Percentiles rank a stretch among this genome's conserved stretches.
Conservation (phyloP, 2,329 filamentous ascomycete genomes). For the Orbilia blumenaviensis region DNA sequence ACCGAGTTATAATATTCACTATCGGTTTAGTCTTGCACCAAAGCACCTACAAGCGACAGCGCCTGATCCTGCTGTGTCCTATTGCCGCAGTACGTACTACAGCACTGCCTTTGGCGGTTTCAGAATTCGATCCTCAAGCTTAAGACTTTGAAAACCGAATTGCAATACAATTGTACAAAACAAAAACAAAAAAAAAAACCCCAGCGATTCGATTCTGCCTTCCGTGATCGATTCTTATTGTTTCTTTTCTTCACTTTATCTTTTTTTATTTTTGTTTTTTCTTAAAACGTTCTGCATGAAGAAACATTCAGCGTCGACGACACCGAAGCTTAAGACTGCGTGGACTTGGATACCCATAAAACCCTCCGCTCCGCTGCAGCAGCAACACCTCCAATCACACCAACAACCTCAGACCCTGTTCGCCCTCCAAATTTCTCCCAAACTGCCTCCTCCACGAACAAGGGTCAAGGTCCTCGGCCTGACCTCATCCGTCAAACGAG, state of each 20-base stretch:
- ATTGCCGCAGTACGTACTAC: too few relatives aligned
- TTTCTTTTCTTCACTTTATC: background rate
- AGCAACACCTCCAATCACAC: constrained; percentile 22
- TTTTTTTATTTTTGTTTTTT: background rate
- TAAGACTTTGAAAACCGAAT: background rate
- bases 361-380: constrained; percentile 23
- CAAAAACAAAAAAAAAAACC: background rate
- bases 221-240: background rate
- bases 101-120: background rate
- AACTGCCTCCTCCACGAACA: constrained; percentile 52
- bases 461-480: constrained; percentile 54
- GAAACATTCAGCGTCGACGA: background rate
- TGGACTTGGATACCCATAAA: constrained; percentile 52
- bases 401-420: constrained; percentile 43
- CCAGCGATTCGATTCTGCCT: background rate
- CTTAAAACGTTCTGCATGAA: constrained; percentile 11
- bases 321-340: background rate
- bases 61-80: background rate
- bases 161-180: background rate
- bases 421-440: constrained; percentile 47
- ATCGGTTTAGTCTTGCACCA: background rate
- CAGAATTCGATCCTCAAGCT: constrained; percentile 7
- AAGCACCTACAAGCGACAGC: background rate
- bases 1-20: too few relatives aligned
- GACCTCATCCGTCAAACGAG: constrained; percentile 54